Conservation (phyloP, 345 rosid species). For the Populus deltoides region DNA sequence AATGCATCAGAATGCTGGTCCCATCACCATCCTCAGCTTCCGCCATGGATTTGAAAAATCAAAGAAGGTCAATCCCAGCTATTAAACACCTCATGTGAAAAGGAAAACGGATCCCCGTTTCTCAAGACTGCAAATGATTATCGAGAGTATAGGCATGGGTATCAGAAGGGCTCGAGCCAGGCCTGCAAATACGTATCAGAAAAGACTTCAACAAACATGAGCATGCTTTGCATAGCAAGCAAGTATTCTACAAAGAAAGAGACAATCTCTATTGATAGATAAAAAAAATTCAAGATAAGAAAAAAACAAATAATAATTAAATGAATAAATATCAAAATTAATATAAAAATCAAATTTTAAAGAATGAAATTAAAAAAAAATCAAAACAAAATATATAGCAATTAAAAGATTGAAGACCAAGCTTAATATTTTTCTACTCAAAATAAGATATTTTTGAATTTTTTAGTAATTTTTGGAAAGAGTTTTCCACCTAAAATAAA, state of each 20-base stretch:
- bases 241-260: not conserved
- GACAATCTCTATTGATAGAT: not conserved
- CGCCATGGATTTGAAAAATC: not conserved
- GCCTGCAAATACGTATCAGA: slow-evolving; percentile 45
- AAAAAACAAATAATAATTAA: too few relatives aligned
- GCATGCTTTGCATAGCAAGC: not conserved
- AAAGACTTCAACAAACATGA: slow-evolving; percentile 7
- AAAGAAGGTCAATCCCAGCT: not conserved
- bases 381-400: too few relatives aligned
- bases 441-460: too few relatives aligned
- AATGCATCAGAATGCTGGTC: not conserved
- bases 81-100: not conserved
- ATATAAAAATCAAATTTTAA: too few relatives aligned
- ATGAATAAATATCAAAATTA: too few relatives aligned
- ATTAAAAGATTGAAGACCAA: too few relatives aligned
- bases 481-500: too few relatives aligned
- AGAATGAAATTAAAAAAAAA: too few relatives aligned
- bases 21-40: not conserved
- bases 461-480: fast-evolving
- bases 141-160: slow-evolving; percentile 76
- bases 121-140: slow-evolving; percentile 66
- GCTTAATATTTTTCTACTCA: too few relatives aligned
- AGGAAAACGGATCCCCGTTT: slow-evolving; percentile 8
- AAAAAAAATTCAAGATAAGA: too few relatives aligned
- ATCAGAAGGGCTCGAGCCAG: slow-evolving; percentile 88